Conservation (phyloP, 768 basidiomycete genomes). For the Neoboletus subvelutipes region DNA sequence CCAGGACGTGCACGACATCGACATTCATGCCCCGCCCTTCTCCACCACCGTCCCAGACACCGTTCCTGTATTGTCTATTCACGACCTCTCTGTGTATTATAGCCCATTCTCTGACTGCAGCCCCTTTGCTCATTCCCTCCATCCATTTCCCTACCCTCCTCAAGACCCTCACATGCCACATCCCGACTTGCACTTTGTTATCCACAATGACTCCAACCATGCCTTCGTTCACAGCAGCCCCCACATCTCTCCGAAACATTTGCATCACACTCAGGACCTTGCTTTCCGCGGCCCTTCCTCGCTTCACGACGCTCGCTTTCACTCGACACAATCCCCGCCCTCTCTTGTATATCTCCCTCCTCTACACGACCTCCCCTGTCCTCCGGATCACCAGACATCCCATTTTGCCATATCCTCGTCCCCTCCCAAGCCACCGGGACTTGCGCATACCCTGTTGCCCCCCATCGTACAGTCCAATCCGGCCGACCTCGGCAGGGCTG, state of each 20-base stretch:
- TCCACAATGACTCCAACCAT: slow-evolving; percentile 19
- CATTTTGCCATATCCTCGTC: slow-evolving; percentile 22
- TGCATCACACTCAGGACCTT: slow-evolving; percentile 27
- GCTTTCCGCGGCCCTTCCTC: slow-evolving; percentile 16
- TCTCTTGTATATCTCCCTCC: slow-evolving; percentile 27
- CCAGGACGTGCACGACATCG: slow-evolving; percentile 34
- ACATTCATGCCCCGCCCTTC: slow-evolving; percentile 31
- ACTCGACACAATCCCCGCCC: slow-evolving; percentile 24
- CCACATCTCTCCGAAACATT: slow-evolving; percentile 31
- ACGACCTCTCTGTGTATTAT: slow-evolving; percentile 34
- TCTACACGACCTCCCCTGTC: slow-evolving; percentile 25
- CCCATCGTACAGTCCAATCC: slow-evolving; percentile 37
- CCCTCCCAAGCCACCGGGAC: slow-evolving; percentile 23
- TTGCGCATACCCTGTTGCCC: slow-evolving; percentile 32
- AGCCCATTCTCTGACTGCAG: slow-evolving; percentile 28
- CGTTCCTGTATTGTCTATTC: slow-evolving; percentile 36
- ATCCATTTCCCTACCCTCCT: slow-evolving; percentile 24
- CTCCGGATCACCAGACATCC: slow-evolving; percentile 15
- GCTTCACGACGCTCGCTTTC: slow-evolving; percentile 30
- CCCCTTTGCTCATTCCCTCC: slow-evolving; percentile 22
- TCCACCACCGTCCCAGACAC: slow-evolving; percentile 14
- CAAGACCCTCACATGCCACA: slow-evolving; percentile 29
- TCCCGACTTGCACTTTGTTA: slow-evolving; percentile 29
- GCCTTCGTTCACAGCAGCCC: slow-evolving; percentile 22
- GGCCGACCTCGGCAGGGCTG: slow-evolving; percentile 25